Conservation (phyloP, 2,329 filamentous ascomycete species). For the Fusarium piperis region DNA sequence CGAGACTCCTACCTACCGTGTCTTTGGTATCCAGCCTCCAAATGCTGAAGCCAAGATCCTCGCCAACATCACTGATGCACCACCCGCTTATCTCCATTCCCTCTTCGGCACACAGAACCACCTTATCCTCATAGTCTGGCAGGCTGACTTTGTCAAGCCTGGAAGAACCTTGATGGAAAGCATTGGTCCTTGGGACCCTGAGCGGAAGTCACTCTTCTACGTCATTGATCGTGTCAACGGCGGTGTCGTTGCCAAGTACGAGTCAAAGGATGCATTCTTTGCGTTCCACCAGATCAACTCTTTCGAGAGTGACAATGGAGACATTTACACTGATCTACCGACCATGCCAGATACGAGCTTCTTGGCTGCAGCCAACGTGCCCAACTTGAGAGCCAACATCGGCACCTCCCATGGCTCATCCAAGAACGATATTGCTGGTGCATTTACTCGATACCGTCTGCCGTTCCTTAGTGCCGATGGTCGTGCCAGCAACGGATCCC, state of each 20-base stretch:
- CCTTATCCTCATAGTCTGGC: conserved; percentile 16
- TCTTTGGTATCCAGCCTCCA: conserved; percentile 8
- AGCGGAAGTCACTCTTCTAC: conserved; percentile 8
- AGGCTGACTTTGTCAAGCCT: conserved; percentile 4
- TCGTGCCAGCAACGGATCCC: not conserved
- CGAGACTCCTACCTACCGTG: conserved; percentile 2
- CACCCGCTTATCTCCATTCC: conserved; percentile 9
- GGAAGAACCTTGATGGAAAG: conserved; percentile 4
- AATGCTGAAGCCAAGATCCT: conserved; percentile 4
- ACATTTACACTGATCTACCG: conserved; percentile 17
- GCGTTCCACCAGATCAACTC: conserved; percentile 13
- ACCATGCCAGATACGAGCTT: conserved; percentile 2
- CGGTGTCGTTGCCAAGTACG: conserved; percentile 9
- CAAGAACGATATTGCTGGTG: not conserved
- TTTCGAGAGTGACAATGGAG: conserved; percentile 6
- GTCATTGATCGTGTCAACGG: conserved; percentile 11
- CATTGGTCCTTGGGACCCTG: conserved; percentile 3
- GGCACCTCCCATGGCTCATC: not conserved
- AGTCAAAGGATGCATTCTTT: conserved; percentile 10
- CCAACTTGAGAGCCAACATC: conserved; percentile 13
- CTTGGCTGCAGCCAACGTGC: not conserved
- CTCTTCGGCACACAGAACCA: conserved; percentile 11
- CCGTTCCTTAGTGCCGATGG: not conserved
- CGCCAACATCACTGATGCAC: conserved; percentile 19
- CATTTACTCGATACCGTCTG: conserved; percentile 14